Evolutionary conservation across 805 yeast species (phyloP).

Genomic region (Yarrowia osloensis): DNA sequence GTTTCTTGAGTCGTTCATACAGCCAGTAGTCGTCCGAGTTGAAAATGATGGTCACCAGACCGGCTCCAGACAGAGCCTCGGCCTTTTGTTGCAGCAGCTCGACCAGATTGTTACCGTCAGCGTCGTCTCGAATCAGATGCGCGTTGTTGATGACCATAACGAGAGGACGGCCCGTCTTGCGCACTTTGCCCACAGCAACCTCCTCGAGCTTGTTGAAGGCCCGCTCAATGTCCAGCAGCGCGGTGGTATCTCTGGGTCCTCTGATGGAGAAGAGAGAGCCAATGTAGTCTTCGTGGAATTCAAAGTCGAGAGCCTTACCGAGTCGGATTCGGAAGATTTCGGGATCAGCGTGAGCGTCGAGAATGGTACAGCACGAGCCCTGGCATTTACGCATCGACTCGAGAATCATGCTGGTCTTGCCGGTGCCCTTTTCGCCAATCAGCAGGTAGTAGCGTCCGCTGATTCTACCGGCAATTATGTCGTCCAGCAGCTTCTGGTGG

Average conservation of each 20-base stretch:
- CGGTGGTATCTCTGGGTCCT: constrained; percentile 85
- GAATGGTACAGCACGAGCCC: constrained; percentile 64
- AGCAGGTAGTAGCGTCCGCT: constrained; percentile 69
- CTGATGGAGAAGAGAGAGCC: constrained; percentile 78
- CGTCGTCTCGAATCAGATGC: constrained; percentile 74
- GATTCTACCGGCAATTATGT: constrained; percentile 62
- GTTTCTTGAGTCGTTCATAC: constrained; percentile 68
- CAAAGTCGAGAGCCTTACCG: constrained; percentile 73
- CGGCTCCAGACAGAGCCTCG: constrained; percentile 72
- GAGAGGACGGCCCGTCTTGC: constrained; percentile 54
- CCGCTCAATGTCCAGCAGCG: constrained; percentile 76
- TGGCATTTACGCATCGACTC: constrained; percentile 66
- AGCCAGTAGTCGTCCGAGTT: constrained; percentile 87
- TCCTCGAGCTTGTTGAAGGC: constrained; percentile 76
- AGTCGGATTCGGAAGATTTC: constrained; percentile 75
- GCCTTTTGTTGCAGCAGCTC: constrained; percentile 84
- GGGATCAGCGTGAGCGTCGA: constrained; percentile 85
- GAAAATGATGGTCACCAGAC: constrained; percentile 68
- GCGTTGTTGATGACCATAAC: constrained; percentile 71
- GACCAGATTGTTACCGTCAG: constrained; percentile 67
- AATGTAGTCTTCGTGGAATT: constrained; percentile 76
- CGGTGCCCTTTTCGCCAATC: constrained; percentile 86
- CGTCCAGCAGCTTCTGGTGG: constrained; percentile 65
- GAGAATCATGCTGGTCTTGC: constrained; percentile 73
- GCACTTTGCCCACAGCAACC: constrained; percentile 55